A percentile compares a stretch with the other conserved stretches of the same genome.
Evolutionary conservation across 2,329 filamentous ascomycete species (phyloP).

Genomic region (Colletotrichum cereale): DNA sequence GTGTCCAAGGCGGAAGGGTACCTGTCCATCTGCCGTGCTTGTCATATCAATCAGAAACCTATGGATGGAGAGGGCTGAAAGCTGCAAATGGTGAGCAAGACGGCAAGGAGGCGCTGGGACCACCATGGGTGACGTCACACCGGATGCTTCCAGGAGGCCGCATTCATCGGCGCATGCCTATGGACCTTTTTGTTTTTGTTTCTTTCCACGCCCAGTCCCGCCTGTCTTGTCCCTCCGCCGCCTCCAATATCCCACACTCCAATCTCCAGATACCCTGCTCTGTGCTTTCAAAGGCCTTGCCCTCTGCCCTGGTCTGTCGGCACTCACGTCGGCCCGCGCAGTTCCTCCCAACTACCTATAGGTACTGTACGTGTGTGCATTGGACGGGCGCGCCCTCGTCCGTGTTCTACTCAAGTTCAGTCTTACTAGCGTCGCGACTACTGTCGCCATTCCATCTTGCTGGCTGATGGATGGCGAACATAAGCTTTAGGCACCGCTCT

Average conservation of each 20-base stretch:
- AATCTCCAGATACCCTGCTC: slow-evolving; percentile 7
- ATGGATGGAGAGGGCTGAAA: background rate
- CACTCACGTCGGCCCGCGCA: background rate
- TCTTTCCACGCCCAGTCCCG: background rate
- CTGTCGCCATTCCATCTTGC: background rate
- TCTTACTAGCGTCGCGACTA: slow-evolving; percentile 5
- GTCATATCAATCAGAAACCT: no score
- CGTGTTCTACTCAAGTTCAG: background rate
- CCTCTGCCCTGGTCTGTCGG: background rate
- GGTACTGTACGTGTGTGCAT: background rate
- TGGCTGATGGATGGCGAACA: background rate
- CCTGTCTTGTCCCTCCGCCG: background rate
- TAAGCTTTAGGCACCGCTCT: slow-evolving; percentile 27
- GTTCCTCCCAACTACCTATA: background rate
- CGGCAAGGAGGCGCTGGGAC: background rate
- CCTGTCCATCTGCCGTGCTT: slow-evolving; percentile 5
- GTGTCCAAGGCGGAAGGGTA: slow-evolving; percentile 1
- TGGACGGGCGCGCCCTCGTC: background rate
- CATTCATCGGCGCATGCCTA: background rate
- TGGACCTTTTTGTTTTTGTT: background rate
- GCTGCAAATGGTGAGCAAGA: background rate
- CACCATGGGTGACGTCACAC: slow-evolving; percentile 13
- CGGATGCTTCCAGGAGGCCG: background rate
- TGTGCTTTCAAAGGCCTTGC: background rate
- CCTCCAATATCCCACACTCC: slow-evolving; percentile 7